Conservation (phyloP, 208 protist species). For the Crithidia brevicula region DNA sequence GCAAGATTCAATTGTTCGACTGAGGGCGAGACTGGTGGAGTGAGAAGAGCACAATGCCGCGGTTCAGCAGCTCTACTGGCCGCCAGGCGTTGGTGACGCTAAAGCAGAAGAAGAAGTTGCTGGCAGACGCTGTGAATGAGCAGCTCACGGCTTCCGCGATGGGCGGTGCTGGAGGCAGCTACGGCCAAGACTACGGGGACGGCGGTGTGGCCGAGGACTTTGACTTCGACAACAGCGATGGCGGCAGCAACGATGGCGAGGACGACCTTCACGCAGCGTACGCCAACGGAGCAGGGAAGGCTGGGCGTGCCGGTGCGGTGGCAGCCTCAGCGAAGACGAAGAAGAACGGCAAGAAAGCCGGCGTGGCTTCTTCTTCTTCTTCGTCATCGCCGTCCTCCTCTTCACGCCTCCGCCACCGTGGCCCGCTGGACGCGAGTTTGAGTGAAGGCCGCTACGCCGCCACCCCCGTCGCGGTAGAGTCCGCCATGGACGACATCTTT, state of each 20-base stretch:
- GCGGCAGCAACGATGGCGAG: constrained; percentile 12
- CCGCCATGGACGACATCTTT: constrained; percentile 79
- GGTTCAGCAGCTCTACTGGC: constrained; percentile 32
- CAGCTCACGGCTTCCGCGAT: constrained; percentile 35
- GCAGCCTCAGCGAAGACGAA: constrained; percentile 9
- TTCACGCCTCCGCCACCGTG: constrained; percentile 66
- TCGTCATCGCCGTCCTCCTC: too few relatives aligned
- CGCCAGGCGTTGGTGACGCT: constrained; percentile 40
- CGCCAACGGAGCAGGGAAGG: not conserved
- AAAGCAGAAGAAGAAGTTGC: constrained; percentile 55
- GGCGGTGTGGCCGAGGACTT: constrained; percentile 46
- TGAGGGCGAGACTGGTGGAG: too few relatives aligned
- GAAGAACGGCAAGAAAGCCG: not conserved
- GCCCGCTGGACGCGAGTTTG: constrained; percentile 67
- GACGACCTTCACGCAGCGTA: constrained; percentile 1
- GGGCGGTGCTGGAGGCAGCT: constrained; percentile 11
- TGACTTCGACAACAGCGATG: constrained; percentile 26
- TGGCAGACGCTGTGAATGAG: constrained; percentile 75
- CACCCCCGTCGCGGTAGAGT: constrained; percentile 57
- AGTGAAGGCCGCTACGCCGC: constrained; percentile 73
- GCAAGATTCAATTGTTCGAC: too few relatives aligned
- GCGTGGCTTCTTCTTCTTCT: constrained; percentile 5
- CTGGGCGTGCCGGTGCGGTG: not conserved
- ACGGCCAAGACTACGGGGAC: constrained; percentile 15
- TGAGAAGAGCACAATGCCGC: constrained; percentile 20